Percentiles rank a stretch among this genome's conserved stretches.
Evolutionary conservation across 306 rosid species (phyloP).

Genomic region (Castanopsis chinensis): DNA sequence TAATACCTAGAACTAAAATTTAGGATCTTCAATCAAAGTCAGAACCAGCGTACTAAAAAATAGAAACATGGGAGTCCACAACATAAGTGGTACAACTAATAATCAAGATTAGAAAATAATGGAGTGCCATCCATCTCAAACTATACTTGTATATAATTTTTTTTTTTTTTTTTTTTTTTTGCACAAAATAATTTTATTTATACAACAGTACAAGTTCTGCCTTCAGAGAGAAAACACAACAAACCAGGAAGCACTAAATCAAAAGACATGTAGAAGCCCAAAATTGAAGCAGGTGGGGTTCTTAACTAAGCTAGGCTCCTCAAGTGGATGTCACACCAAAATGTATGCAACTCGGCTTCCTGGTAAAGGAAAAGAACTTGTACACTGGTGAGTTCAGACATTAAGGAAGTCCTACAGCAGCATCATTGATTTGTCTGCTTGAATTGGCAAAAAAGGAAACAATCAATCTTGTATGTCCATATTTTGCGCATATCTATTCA

Average conservation of each 20-base stretch:
- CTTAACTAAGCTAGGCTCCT: constrained; percentile 23
- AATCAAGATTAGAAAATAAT: constrained; percentile 19
- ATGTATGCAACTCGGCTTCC: constrained; percentile 28
- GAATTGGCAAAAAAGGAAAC: constrained; percentile 26
- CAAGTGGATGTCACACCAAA: constrained; percentile 23
- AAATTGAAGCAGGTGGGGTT: constrained; percentile 21
- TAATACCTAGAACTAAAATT: too few relatives aligned
- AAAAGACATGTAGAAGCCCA: constrained; percentile 31
- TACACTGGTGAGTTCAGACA: constrained; percentile 24
- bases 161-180: constrained; percentile 14
- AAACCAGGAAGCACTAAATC: constrained; percentile 28
- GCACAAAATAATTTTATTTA: constrained; percentile 37
- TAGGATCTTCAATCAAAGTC: too few relatives aligned
- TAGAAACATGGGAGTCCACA: not conserved
- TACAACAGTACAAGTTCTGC: constrained; percentile 34
- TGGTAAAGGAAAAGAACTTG: constrained; percentile 19
- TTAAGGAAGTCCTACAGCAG: constrained; percentile 28
- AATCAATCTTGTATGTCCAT: constrained; percentile 19
- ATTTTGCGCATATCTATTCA: constrained; percentile 13
- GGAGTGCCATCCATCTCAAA: constrained; percentile 28
- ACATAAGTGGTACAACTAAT: not conserved
- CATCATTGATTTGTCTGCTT: constrained; percentile 34
- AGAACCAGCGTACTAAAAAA: too few relatives aligned
- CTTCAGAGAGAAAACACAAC: constrained; percentile 26
- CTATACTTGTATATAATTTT: constrained; percentile 33